phyloP scores from a whole-genome alignment of 1,284 basidiomycete species.

The Apiotrichum laibachii region DNA sequence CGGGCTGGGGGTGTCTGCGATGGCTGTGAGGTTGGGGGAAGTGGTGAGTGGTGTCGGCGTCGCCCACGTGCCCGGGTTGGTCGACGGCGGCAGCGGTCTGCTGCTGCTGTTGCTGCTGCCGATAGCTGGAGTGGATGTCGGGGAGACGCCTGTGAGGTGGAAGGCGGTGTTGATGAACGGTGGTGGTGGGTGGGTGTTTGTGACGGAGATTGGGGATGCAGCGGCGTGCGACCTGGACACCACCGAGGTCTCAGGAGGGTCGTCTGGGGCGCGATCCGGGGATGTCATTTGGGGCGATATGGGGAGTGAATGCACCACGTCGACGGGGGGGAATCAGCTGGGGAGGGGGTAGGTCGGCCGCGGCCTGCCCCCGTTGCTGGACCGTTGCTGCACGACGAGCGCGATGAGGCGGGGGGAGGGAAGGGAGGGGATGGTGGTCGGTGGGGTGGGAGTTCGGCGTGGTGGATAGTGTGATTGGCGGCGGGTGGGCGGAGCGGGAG shows the following conservation, averaged over 20 bases:
- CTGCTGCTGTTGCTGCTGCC: too few relatives aligned
- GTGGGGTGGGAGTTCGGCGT: neutral
- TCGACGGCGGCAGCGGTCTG: too few relatives aligned
- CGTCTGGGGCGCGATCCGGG: conserved; percentile 1
- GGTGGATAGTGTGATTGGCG: neutral
- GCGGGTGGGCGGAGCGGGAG: neutral
- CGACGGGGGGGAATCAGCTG: neutral
- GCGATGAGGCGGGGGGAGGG: neutral
- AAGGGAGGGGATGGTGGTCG: neutral
- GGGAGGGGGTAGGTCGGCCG: conserved; percentile 6
- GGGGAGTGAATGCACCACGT: neutral
- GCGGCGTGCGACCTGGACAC: neutral
- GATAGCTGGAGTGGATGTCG: too few relatives aligned
- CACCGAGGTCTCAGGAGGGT: neutral
- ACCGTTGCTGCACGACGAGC: neutral
- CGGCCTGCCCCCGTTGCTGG: conserved; percentile 5
- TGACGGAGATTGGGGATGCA: neutral
- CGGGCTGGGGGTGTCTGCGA: neutral
- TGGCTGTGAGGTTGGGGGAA: neutral
- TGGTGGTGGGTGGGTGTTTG: neutral
- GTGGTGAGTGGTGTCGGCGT: too few relatives aligned
- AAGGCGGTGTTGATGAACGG: neutral
- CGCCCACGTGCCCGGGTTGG: too few relatives aligned
- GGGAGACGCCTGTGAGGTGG: neutral
- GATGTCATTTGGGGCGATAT: neutral